phyloP scores from a whole-genome alignment of 2,329 filamentous ascomycete species.

The Venturia aucupariae region DNA sequence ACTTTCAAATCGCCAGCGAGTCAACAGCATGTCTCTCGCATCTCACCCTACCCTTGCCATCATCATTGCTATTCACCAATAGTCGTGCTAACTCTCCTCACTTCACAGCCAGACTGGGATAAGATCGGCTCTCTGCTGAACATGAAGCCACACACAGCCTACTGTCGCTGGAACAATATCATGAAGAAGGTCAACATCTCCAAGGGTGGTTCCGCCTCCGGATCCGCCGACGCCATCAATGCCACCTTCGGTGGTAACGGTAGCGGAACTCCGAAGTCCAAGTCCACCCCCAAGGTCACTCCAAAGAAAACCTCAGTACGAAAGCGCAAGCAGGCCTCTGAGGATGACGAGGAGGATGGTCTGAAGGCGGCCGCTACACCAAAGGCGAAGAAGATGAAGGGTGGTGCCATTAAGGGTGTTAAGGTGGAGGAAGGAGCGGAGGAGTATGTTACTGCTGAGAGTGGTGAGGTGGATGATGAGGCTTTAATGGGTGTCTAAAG shows the following conservation, averaged over 20 bases:
- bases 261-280: neutral
- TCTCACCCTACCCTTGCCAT: too few species aligned
- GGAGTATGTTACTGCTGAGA: neutral
- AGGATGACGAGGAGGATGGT: neutral
- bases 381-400: conserved; percentile 1
- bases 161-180: conserved; percentile 10
- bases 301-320: neutral
- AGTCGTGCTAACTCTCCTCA: neutral
- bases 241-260: neutral
- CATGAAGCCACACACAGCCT: conserved; percentile 13
- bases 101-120: conserved; percentile 4
- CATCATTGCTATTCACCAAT: too few species aligned
- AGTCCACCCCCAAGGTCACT: neutral
- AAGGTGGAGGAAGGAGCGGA: neutral
- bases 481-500: neutral
- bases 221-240: neutral
- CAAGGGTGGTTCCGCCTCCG: neutral
- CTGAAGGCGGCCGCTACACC: neutral
- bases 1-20: neutral
- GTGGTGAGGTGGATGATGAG: neutral
- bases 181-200: neutral
- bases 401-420: neutral
- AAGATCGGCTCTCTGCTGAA: neutral
- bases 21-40: neutral
- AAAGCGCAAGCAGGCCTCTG: neutral